Percentiles rank a stretch among this genome's conserved stretches.
Conservation (phyloP, 2,329 filamentous ascomycete species). For the Mollisia scopiformis region DNA sequence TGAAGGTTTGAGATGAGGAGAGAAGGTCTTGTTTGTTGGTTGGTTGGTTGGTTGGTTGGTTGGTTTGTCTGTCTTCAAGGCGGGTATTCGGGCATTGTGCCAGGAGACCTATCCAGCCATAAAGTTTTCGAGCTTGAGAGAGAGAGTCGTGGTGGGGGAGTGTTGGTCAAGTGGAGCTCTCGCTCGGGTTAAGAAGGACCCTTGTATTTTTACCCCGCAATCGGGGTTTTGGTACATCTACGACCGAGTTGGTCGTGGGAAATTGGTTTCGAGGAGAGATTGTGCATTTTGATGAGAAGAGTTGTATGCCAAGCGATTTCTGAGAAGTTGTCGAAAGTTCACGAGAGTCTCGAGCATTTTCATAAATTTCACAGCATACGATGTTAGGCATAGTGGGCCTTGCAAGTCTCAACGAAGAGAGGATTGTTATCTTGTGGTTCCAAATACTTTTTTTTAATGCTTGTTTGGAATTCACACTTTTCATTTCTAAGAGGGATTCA, state of each 20-base stretch:
- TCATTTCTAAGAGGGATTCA: not conserved
- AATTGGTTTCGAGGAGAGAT: not conserved
- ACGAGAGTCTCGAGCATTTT: not conserved
- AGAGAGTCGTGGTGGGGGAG: not conserved
- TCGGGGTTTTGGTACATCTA: not conserved
- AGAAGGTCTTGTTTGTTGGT: not conserved
- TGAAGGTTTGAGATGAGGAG: not conserved
- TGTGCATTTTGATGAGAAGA: not conserved
- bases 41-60: too few species aligned
- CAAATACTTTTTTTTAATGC: too few species aligned
- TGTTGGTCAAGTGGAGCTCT: not conserved
- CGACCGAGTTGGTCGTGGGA: not conserved
- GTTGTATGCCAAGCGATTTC: not conserved
- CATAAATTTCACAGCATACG: too few species aligned
- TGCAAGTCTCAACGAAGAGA: too few species aligned
- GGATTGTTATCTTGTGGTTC: too few species aligned
- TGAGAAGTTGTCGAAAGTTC: not conserved
- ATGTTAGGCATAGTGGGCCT: too few species aligned
- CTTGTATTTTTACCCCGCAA: slow-evolving; percentile 5
- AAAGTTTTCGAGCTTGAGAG: not conserved
- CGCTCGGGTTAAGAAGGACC: not conserved
- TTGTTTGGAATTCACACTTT: too few species aligned
- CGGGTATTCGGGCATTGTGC: not conserved
- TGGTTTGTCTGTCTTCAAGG: too few species aligned
- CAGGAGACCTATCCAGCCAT: not conserved